Base-by-base conservation (phyloP, 2,329 filamentous ascomycete genomes). In the Aspergillus udagawae region DNA sequence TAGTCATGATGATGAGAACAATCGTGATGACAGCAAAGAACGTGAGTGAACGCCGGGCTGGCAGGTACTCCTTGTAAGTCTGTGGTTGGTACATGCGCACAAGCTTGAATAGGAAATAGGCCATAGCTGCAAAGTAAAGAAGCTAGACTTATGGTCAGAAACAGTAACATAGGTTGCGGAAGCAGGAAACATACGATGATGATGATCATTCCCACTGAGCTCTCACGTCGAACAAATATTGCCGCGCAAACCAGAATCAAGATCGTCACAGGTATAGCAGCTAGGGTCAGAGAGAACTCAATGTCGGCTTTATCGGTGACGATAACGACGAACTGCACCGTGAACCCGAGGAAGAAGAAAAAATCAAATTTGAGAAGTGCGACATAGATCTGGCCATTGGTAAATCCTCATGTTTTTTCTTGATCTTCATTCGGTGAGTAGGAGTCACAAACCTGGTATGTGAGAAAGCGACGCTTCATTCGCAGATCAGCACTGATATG, bases 301-400 rank as follows among this genome's bases (percentile, higher is more conserved):
- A 86, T 80, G 60, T 88, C 83, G 50, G 83, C 82, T 27, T 80
- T 82, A 62, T 83, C 83, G 48, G 85, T 87, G 58, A 99, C 92
- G 58, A 97, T 89, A 66, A 99, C 93, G 54, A 97, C 84, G 75
- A 99, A 99, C 72, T 99, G 94, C 49, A 99, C 91, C 6, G 94
- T 97, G 75, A 99, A 99, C 54, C 93, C 94, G 52, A 99, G 86
- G 82, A 99, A 99, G 82, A 99, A 97, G 86, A 99, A 99, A 77
- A 99, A 97, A 78, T 99, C 94, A 74, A 99, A 99, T 77, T 99
- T 99, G 63, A 99, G 83, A 10, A 99, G 84, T 41, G 94, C 91
- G 69, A 99, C 97, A 76, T 97, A 99, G 74, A 99, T 92, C 92
- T 96, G 61, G 4, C 28, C 59, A 69, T 62, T 73, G 67, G 60